These are phyloP conservation scores for Rheum nobile DNA, from an alignment of 148 eudicot species.

Conservation along the genomic window DNA sequence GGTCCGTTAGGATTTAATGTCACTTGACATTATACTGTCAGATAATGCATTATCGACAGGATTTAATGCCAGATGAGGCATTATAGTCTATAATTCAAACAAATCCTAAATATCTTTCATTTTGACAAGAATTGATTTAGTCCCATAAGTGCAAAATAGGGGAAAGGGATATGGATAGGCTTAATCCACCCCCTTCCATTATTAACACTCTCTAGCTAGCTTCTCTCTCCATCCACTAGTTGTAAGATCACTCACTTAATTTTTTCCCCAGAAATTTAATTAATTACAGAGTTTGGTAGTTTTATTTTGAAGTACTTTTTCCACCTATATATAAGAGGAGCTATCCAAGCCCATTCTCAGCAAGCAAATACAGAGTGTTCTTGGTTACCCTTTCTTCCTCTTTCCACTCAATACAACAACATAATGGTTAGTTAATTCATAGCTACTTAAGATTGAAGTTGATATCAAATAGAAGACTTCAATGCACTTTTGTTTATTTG, in stretches of 20 bases:
- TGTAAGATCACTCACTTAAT: background rate
- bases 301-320: background rate
- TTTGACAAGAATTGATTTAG: background rate
- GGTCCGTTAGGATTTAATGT: too few relatives aligned
- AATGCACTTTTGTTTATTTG: background rate
- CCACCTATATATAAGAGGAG: background rate
- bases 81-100: too few relatives aligned
- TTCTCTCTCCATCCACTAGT: constrained; percentile 1
- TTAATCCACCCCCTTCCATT: constrained; percentile 6
- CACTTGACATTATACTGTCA: too few relatives aligned
- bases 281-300: background rate
- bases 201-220: background rate
- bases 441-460: background rate
- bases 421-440: background rate
- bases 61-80: too few relatives aligned
- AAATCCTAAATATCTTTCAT: background rate
- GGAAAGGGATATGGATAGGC: constrained; percentile 5
- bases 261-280: background rate
- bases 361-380: background rate
- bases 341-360: constrained; percentile 4
- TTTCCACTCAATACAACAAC: background rate
- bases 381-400: background rate
- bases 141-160: background rate
- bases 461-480: background rate
- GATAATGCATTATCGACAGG: too few relatives aligned